Evolutionary conservation across 805 yeast genomes (phyloP), one percentile per base, ranked within the genome.

Genomic region (Yamadazyma insecticola): DNA sequence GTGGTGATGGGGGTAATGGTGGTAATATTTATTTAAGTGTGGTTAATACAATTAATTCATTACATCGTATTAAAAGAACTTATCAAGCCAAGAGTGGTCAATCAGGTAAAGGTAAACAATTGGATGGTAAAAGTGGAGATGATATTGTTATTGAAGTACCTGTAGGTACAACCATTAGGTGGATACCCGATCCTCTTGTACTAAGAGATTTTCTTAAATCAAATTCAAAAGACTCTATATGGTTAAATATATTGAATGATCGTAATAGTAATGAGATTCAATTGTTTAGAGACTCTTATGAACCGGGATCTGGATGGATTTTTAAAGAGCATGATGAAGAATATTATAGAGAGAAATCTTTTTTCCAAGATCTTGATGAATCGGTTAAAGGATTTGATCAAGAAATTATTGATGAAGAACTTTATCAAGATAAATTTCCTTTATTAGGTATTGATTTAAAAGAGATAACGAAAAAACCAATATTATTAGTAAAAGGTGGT

Each of bases 1-100:
- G 98, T n/a, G 98, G 98, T 7, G 97, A 92, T 59, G 98, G 98
- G 18, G 98, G 97, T 4, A 63, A 69, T 39, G 98, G 98, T 14
- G 98, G 98, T 2, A 70, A 80, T 32, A 72, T 92, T 2, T 90
- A 81, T 51, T 75, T 92, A 2, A 85, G 81, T 50, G 96, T 95
- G 3, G 78, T 80, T 2, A 75, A 75, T 29, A 84, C 83, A 14
- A 46, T 84, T 25, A 73, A 78, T 22, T 80, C 92, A 4, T 56
- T 92, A 36, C 87, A 86, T 45, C 76, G 77, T 37, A 47, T 90
- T 17, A 72, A 72, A 38, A 72, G 81, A 22, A 70, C 71, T 11
- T 87, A 88, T 55, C 63, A 63, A 12, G 96, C 97, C 0, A 72
- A 69, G 11, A 70, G 72, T 39, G 98, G 98, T 2, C 58, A 56